Percentiles rank a stretch among this genome's conserved stretches.
Evolutionary conservation across 768 basidiomycete genomes (phyloP).

Genomic region (Hypsizygus marmoreus): DNA sequence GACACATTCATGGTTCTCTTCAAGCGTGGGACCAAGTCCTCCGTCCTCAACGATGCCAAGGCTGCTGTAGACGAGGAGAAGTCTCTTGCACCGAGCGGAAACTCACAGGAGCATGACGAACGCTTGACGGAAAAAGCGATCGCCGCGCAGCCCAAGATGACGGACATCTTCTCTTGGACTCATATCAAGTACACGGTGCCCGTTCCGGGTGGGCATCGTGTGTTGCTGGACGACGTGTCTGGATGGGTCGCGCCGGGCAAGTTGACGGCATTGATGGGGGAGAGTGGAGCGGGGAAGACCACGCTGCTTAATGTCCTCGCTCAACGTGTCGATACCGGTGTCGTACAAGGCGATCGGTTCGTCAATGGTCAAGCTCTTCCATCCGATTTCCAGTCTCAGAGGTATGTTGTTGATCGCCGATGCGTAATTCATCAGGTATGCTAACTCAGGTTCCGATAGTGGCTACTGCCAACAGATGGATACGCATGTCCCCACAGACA

Average conservation of each 20-base stretch:
- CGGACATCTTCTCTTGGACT: conserved; percentile 81
- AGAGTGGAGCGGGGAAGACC: conserved; percentile 54
- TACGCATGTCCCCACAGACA: conserved; percentile 71
- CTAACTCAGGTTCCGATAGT: conserved; percentile 31
- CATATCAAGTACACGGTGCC: conserved; percentile 67
- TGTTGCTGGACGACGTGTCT: conserved; percentile 69
- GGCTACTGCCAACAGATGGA: conserved; percentile 90
- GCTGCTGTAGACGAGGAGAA: conserved; percentile 42
- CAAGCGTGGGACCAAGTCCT: conserved; percentile 54
- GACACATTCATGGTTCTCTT: conserved; percentile 56
- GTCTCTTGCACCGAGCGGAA: conserved; percentile 8
- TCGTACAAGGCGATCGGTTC: conserved; percentile 51
- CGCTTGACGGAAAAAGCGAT: conserved; percentile 31
- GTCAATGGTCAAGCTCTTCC: conserved; percentile 58
- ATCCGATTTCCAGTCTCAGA: conserved; percentile 64
- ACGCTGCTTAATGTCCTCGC: conserved; percentile 62
- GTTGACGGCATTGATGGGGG: conserved; percentile 77
- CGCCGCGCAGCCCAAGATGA: conserved; percentile 44
- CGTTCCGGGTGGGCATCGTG: conserved; percentile 45
- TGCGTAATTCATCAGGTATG: neutral
- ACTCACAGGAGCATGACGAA: conserved; percentile 24
- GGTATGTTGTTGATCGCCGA: conserved; percentile 24
- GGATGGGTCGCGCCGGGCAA: conserved; percentile 84
- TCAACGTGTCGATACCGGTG: conserved; percentile 46
- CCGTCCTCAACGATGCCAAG: conserved; percentile 28